Percentiles rank a stretch among this genome's conserved stretches.
Evolutionary conservation across 208 protist genomes (phyloP).

Genomic region (Leptomonas pyrrhocoris): DNA sequence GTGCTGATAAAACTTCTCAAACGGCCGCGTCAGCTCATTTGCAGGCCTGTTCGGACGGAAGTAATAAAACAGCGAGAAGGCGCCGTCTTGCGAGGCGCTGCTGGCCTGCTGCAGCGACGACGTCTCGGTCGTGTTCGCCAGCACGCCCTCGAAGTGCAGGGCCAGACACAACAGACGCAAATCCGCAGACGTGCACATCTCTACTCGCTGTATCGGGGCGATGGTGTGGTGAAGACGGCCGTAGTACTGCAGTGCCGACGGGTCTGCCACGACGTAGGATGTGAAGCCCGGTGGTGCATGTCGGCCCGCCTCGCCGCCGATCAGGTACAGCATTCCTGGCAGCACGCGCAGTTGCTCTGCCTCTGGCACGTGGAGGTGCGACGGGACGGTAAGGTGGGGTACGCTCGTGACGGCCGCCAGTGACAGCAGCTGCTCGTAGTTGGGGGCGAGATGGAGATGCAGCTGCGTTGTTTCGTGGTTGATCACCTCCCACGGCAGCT

Average conservation of each 20-base stretch:
- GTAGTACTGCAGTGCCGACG: constrained; percentile 82
- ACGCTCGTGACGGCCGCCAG: constrained; percentile 61
- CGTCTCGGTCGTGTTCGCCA: constrained; percentile 35
- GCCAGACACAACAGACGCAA: constrained; percentile 79
- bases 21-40: constrained; percentile 74
- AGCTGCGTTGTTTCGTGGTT: constrained; percentile 72
- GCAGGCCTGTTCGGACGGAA: constrained; percentile 81
- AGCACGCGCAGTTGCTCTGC: constrained; percentile 69
- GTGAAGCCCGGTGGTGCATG: constrained; percentile 52
- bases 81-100: constrained; percentile 11
- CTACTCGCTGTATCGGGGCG: constrained; percentile 49
- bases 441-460: constrained; percentile 82
- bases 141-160: constrained; percentile 50
- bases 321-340: constrained; percentile 74
- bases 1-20: constrained; percentile 82
- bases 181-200: constrained; percentile 73
- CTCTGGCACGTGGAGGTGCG: constrained; percentile 47
- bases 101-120: constrained; percentile 37
- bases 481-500: constrained; percentile 86
- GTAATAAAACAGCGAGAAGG: constrained; percentile 81
- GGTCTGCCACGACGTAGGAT: constrained; percentile 55
- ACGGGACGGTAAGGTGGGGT: constrained; percentile 45
- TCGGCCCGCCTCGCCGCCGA: constrained; percentile 29
- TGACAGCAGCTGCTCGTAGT: constrained; percentile 81
- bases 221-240: constrained; percentile 55